Conservation (phyloP, 139 green algal species). For the Spirogloea muscicola region DNA sequence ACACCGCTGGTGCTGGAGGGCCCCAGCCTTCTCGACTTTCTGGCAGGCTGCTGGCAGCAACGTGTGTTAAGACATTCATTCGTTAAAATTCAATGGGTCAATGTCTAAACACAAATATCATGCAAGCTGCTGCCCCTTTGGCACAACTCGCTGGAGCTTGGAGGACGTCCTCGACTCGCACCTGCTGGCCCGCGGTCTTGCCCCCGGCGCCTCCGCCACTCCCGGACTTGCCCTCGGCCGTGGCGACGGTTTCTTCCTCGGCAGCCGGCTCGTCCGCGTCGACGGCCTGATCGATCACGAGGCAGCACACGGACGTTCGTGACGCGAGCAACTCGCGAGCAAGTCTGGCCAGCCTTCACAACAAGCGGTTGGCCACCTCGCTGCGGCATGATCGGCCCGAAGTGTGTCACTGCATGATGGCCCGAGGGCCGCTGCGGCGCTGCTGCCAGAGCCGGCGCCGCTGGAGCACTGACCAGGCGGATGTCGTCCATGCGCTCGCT, state of each 20-base stretch:
- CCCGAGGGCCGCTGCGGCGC: too few relatives aligned
- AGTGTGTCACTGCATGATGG: too few relatives aligned
- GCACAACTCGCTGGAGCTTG: too few relatives aligned
- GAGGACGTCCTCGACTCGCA: too few relatives aligned
- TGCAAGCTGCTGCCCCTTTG: too few relatives aligned
- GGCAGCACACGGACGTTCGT: background rate
- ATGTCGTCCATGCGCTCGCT: constrained; percentile 19
- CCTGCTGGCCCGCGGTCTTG: background rate
- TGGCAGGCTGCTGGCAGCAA: background rate
- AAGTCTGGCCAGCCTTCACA: too few relatives aligned
- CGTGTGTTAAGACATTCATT: background rate
- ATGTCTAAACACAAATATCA: too few relatives aligned
- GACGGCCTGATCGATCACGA: background rate
- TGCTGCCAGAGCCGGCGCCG: background rate
- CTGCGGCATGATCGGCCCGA: too few relatives aligned
- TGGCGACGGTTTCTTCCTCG: background rate
- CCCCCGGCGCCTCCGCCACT: background rate
- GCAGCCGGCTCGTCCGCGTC: background rate
- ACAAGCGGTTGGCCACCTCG: too few relatives aligned
- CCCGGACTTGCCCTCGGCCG: background rate
- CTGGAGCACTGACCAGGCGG: background rate
- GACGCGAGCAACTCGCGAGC: too few relatives aligned
- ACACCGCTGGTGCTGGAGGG: background rate
- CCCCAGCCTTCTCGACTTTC: background rate
- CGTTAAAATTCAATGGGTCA: too few relatives aligned